phyloP scores from a whole-genome alignment of 1,284 basidiomycete genomes.

The Fomes fomentarius region DNA sequence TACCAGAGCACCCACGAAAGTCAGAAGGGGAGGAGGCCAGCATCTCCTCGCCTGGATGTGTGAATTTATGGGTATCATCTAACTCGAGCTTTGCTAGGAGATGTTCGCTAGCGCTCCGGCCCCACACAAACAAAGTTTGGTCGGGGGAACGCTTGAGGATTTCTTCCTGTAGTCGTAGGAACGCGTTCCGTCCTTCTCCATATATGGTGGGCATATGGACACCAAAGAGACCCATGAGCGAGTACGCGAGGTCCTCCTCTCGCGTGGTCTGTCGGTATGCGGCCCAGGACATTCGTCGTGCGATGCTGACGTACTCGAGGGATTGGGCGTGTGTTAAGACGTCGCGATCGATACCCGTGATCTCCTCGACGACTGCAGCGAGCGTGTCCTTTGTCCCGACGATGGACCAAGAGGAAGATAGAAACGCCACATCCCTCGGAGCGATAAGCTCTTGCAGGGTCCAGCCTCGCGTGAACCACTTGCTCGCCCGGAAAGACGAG shows the following conservation, averaged over 20 bases:
- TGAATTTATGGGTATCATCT: no score
- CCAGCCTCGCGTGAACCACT: no score
- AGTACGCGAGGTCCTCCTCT: slow-evolving; percentile 8
- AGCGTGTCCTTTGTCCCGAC: slow-evolving; percentile 6
- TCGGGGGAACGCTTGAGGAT: slow-evolving; percentile 1
- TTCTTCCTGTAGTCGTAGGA: slow-evolving; percentile 1
- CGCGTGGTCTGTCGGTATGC: not conserved
- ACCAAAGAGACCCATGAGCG: slow-evolving; percentile 6
- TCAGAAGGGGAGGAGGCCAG: not conserved
- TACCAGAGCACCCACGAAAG: not conserved
- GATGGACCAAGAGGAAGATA: not conserved
- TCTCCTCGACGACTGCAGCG: not conserved
- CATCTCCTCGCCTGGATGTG: not conserved
- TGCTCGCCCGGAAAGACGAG: not conserved
- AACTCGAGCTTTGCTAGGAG: not conserved
- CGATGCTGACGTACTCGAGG: not conserved
- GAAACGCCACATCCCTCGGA: not conserved
- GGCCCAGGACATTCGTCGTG: slow-evolving; percentile 13
- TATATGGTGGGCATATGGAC: slow-evolving; percentile 1
- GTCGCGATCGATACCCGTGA: not conserved
- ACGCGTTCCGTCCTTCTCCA: slow-evolving; percentile 1
- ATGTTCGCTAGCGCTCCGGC: not conserved
- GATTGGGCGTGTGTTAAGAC: not conserved
- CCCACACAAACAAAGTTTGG: slow-evolving; percentile 4
- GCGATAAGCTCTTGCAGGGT: no score